Percentiles rank a stretch among this genome's conserved stretches.
phyloP scores from a whole-genome alignment of 176 grass and related monocot genomes.

The Raddia guianensis region DNA sequence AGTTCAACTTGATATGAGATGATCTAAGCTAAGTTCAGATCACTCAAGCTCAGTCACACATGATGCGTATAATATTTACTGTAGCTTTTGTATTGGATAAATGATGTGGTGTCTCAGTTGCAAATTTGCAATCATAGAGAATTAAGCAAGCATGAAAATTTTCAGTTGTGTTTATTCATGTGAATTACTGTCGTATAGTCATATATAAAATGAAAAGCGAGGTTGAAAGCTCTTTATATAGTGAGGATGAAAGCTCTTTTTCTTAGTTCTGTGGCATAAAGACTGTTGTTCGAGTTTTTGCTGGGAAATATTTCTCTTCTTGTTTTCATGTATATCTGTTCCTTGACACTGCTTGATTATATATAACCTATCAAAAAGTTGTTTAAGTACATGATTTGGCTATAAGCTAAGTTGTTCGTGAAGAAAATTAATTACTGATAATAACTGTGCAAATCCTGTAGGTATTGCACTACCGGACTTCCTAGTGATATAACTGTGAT shows the following conservation, averaged over 20 bases:
- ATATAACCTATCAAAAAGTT: background rate
- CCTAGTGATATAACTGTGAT: constrained; percentile 76
- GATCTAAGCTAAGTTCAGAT: background rate
- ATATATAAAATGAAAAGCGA: background rate
- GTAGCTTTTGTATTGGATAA: background rate
- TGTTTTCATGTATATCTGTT: background rate
- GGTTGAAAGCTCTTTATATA: background rate
- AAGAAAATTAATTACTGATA: constrained; percentile 31
- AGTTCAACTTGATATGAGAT: background rate
- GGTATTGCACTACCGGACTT: constrained; percentile 88
- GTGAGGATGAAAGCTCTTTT: background rate
- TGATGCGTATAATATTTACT: background rate
- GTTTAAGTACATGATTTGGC: constrained; percentile 21
- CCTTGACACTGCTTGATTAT: constrained; percentile 5
- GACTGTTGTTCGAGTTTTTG: constrained; percentile 12
- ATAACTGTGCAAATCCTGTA: constrained; percentile 41
- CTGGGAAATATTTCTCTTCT: background rate
- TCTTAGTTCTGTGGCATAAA: background rate
- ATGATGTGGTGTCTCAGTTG: background rate
- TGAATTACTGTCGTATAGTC: background rate
- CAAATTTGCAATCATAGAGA: background rate
- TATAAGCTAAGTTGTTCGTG: constrained; percentile 2
- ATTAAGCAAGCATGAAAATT: background rate
- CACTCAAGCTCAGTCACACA: background rate
- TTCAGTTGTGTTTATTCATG: background rate